Base-by-base conservation (phyloP, 208 protist species). In the Crithidia brevicula region DNA sequence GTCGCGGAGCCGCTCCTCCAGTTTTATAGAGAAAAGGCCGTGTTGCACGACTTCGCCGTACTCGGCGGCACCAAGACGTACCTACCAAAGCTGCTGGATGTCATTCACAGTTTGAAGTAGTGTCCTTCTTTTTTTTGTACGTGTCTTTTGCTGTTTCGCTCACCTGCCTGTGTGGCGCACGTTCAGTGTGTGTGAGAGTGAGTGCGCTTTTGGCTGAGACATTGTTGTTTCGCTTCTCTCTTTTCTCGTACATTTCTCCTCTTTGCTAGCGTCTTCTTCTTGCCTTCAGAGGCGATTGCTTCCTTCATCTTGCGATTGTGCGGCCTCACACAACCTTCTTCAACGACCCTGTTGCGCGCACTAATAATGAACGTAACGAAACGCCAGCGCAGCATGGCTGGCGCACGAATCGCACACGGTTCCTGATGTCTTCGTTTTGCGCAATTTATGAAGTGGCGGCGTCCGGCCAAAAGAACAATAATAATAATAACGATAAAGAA, bases 61-160 rank as follows among this genome's bases (percentile, higher is more conserved):
- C 77, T 92, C 1, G 91, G 86, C 30, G 79, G 86, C 23, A 75
- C 81, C 16, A 91, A 88, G 64, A 52, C 63, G 65, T 93, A 90
- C 45, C 53, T 93, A 9, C 86, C 88, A 4, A 91, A 83, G 57
- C 74, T 94, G 23, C 47, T 96, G 4, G 75, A 91, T 22, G 59
- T 94, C 27, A 84, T 95, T 43, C 28, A 50, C 6, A 64, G 27
- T 18, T 31, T 85, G 20, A 20, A 76, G 0, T 69, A 60, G 31
- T 2, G 46, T 3, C 23, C 22, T 28, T 30, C 9, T 57, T 27
- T 28, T 49, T 58, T 3, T 43, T 20, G 11, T 52, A 16, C 28
- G 28, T 54, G 11, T 36, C 4, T 36, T 54, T 36, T 54, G 7
- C 50, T 31, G 13, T 36, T 3, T 36, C 27, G 4, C 13, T 31